Base-by-base conservation (phyloP, 257 asterid genomes). In the Solanum ossicruentum region DNA sequence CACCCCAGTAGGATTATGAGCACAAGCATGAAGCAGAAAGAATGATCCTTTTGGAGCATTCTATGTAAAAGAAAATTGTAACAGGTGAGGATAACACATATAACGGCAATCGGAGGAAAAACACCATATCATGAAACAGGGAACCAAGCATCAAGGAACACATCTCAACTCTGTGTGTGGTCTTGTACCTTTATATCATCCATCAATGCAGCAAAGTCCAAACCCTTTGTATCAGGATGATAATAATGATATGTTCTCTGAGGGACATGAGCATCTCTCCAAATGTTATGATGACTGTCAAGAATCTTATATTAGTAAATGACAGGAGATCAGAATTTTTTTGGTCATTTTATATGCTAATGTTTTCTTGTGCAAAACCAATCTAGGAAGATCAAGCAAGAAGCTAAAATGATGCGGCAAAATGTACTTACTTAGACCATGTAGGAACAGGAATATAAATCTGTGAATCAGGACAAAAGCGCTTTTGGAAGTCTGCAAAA, bases 1-100 rank as follows among this genome's bases (percentile, higher is more conserved):
- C 61, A 97, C 99, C 82, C 99, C 99, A 43, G 99, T 97, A 67
- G 99, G 98, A 91, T 97, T 97, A 87, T 97, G 99, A 81, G 99
- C 99, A 88, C 98, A 97, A 77, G 99, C 99, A 87, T 97, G 99
- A 85, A 97, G 99, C 88, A 97, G 90, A 84, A 97, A 97, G 90
- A 97, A 92, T 49, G 98, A 97, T 11, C 97, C 96, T 11, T 88
- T 92, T 83, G 98, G 99, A 52, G 99, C 99, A 90, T 92, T 94
- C 99, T 97, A 91, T 70, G 61, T 52, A 84, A 77, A 41, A 52
- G 45, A 55, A 58, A 54, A 71, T 45, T 47, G 52, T 7, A 36
- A 39, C 23, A 77, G 45, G 65, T 77, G 47, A 77, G 65, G 61
- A 47, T 49, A 75, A 21, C 6, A 32, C 75, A 67, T 15, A 75